Base-by-base conservation (phyloP, 306 rosid species). In the Castanopsis chinensis region DNA sequence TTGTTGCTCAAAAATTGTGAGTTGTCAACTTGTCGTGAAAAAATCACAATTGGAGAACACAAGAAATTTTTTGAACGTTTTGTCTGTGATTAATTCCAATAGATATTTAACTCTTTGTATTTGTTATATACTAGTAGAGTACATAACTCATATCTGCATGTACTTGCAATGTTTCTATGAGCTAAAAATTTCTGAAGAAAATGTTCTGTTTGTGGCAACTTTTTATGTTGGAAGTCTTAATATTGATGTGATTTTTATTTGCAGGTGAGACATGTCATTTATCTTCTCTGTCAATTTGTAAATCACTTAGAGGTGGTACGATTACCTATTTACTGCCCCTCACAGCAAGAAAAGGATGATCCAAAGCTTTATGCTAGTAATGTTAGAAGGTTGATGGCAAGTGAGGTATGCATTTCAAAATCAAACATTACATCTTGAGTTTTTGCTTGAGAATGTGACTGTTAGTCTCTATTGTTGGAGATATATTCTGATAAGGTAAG, bases 211-310 rank as follows among this genome's bases (percentile, higher is more conserved):
- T 73, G 19, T 51, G 18, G 80, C 77, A 56, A 30, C 33, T 5
- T 28, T 59, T 28, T 59, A 25, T 21, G 63, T n/a, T 67, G 49
- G 63, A 15, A 73, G 55, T 53, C 74, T 78, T 49, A 10, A 27
- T 63, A 57, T 69, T 72, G 27, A 20, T 77, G 54, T 77, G 13
- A 69, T 43, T 56, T 70, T 57, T 59, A 25, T 80, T 87, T 78
- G 85, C 96, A 96, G 99, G 92, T 77, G 83, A 93, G 98, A 53
- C 99, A 96, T 89, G 91, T 96, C 83, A 77, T 91, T 84, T 84
- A 89, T 78, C 99, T 96, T 83, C 90, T 96, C 9, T 96, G 98
- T 82, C 98, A 96, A 77, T 96, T 96, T 89, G 96, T 89, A 56
- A 96, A 93, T 86, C 72, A 89, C 82, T 78, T 93, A 80, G 99